A percentile compares a stretch with the other conserved stretches of the same genome.
Conservation (phyloP, 2,329 filamentous ascomycete genomes). For the Pyricularia sp. region DNA sequence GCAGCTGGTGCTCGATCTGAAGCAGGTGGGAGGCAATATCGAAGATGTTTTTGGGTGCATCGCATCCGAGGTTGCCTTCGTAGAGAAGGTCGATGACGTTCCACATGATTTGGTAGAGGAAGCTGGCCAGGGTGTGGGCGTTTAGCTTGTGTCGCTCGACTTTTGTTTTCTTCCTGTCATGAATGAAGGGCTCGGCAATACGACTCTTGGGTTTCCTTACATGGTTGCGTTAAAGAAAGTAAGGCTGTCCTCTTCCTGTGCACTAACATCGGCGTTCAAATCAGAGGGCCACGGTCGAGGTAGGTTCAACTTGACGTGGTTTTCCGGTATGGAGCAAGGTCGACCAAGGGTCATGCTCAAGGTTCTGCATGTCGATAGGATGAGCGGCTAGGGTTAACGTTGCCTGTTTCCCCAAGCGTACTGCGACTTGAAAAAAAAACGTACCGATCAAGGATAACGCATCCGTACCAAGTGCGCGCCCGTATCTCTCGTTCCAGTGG, state of each 20-base stretch:
- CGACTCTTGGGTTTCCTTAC: slow-evolving; percentile 11
- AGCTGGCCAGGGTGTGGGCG: not conserved
- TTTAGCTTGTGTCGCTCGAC: not conserved
- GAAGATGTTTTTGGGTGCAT: slow-evolving; percentile 13
- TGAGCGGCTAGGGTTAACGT: not conserved
- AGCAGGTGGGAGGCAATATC: slow-evolving; percentile 25
- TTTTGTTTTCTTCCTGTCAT: slow-evolving; percentile 9
- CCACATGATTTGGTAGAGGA: slow-evolving; percentile 22
- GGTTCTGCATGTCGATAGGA: slow-evolving; percentile 17
- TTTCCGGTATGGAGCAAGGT: slow-evolving; percentile 33
- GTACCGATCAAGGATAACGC: slow-evolving; percentile 34
- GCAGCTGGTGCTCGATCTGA: slow-evolving; percentile 26
- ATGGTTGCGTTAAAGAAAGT: slow-evolving; percentile 24
- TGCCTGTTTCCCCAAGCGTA: not conserved
- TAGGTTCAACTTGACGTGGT: slow-evolving; percentile 28
- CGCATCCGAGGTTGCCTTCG: slow-evolving; percentile 31
- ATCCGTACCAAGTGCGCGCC: slow-evolving; percentile 39
- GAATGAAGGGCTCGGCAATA: not conserved
- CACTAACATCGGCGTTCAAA: not conserved
- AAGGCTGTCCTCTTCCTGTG: slow-evolving; percentile 6
- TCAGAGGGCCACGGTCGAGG: slow-evolving; percentile 13
- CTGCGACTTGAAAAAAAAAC: slow-evolving; percentile 1
- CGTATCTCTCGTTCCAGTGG: slow-evolving; percentile 35
- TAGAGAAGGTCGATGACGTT: slow-evolving; percentile 30
- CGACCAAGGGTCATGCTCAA: slow-evolving; percentile 43